Base-by-base conservation (phyloP, 306 rosid genomes). In the Vicia faba region DNA sequence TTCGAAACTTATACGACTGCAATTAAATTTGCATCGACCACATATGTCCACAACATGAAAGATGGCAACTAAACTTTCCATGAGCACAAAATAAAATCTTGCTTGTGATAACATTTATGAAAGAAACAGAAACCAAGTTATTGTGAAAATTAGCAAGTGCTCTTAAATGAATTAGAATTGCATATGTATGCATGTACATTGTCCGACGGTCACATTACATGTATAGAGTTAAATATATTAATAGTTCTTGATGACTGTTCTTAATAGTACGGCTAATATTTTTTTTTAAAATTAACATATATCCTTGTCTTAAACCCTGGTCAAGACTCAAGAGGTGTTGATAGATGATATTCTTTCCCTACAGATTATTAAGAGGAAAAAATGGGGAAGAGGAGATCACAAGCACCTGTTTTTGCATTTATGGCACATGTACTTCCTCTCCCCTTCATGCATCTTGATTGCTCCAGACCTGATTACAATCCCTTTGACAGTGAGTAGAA, bases 401-500 rank as follows among this genome's bases (percentile, higher is more conserved):
- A 0, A 71, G 31, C 48, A 84, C 96, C 83, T 84, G 68, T 78
- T 82, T 82, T 87, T 81, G 87, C 98, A 89, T 83, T 86, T 89
- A 25, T 78, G 82, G 81, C 98, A 89, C 80, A 51, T 83, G 54
- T 86, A 92, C 82, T 80, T 83, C 81, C 98, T 89, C 88, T 92
- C 98, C 68, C 98, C 96, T 80, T 92, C 98, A 54, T 87, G 89
- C 98, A 92, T 87, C 82, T 89, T 92, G 71, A 82, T 84, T 11
- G 93, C 87, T 59, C 96, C 96, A 0, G 96, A 89, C 73, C 96
- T 84, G 46, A 89, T 92, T 5, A 89, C 96, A 4, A 96, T 92
- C 80, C 98, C 98, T 80, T 86, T 92, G 7, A 89, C 72, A 33
- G 98, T 89, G 66, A 92, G 96, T 64, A 92, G 96, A 71, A 92